A percentile compares a stretch with the other conserved stretches of the same genome.
These are phyloP conservation scores for Plasmodium gallinaceum DNA, from an alignment of 169 alveolate genomes.

Conservation along the genomic window DNA sequence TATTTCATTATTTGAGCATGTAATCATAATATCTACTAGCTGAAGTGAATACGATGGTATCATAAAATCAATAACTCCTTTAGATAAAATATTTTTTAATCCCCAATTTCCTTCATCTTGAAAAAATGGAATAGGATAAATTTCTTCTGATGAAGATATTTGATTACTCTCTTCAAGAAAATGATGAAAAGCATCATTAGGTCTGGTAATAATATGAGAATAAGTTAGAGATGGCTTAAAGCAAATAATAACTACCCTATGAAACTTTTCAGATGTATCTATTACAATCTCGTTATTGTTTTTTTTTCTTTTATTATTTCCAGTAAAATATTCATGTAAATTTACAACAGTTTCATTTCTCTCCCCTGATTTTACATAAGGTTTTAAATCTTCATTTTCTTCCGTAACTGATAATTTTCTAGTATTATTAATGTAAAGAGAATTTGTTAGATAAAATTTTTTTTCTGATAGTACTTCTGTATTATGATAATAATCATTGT, in stretches of 20 bases:
- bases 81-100: conserved; percentile 18
- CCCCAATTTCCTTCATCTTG: conserved; percentile 33
- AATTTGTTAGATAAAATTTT: background rate
- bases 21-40: background rate
- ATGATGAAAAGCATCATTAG: conserved; percentile 23
- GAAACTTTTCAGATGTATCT: background rate
- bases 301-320: background rate
- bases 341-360: conserved; percentile 39
- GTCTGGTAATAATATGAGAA: conserved; percentile 43
- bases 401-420: conserved; percentile 23
- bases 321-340: conserved; percentile 41
- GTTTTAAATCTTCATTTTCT: conserved; percentile 6
- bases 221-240: conserved; percentile 38
- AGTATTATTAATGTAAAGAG: background rate
- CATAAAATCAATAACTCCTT: conserved; percentile 38
- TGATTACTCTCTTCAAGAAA: conserved; percentile 1
- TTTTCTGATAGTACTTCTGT: background rate
- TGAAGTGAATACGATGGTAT: conserved; percentile 14
- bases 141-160: background rate
- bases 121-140: conserved; percentile 28
- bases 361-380: conserved; percentile 26
- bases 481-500: background rate
- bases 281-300: conserved; percentile 22
- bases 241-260: conserved; percentile 40
- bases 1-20: conserved; percentile 43